Evolutionary conservation across 116 monocot species (phyloP).

Genomic region (Posidonia oceanica): DNA sequence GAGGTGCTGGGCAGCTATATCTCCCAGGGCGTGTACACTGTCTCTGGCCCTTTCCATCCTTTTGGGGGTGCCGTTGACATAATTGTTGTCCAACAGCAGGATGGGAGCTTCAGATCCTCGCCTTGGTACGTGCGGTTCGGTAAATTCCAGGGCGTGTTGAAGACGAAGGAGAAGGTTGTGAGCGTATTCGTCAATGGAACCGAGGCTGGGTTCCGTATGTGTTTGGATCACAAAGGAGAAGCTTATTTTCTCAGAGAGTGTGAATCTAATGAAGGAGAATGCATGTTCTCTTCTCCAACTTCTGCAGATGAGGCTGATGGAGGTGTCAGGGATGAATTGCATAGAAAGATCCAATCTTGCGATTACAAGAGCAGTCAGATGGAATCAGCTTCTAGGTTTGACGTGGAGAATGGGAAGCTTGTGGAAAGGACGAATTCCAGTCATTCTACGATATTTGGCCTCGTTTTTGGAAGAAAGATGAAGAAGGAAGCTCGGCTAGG

Average conservation of each 20-base stretch:
- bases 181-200: slow-evolving; percentile 58
- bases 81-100: slow-evolving; percentile 74
- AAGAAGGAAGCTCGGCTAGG: slow-evolving; percentile 16
- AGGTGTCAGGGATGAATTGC: neutral
- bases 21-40: slow-evolving; percentile 48
- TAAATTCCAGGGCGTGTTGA: slow-evolving; percentile 88
- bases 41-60: slow-evolving; percentile 84
- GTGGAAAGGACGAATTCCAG: slow-evolving; percentile 23
- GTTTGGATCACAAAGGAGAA: slow-evolving; percentile 72
- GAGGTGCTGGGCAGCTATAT: slow-evolving; percentile 61
- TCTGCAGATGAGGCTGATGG: slow-evolving; percentile 56
- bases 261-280: slow-evolving; percentile 12
- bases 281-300: slow-evolving; percentile 29
- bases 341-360: slow-evolving; percentile 10
- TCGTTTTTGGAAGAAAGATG: slow-evolving; percentile 46
- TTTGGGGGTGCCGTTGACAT: slow-evolving; percentile 90
- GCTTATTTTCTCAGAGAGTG: slow-evolving; percentile 56
- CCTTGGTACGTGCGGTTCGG: slow-evolving; percentile 90
- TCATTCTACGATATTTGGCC: slow-evolving; percentile 27
- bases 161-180: slow-evolving; percentile 69
- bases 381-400: slow-evolving; percentile 9
- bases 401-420: slow-evolving; percentile 31
- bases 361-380: slow-evolving; percentile 12
- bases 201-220: slow-evolving; percentile 71
- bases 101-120: slow-evolving; percentile 83